Evolutionary conservation across 148 eudicot species (phyloP).

Genomic region (Hydrangea macrophylla): DNA sequence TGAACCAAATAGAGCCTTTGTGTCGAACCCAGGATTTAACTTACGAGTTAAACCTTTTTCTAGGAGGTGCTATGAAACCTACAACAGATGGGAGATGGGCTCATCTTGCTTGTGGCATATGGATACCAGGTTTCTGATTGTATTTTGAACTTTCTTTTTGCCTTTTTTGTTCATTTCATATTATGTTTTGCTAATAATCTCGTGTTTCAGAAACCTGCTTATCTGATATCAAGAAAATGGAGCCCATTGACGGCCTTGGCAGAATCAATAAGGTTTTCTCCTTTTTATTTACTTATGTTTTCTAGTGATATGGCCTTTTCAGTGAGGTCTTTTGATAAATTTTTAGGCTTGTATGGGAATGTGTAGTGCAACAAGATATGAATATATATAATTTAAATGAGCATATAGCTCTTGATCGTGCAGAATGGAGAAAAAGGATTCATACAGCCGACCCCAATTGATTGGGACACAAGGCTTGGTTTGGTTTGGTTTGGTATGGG

Average conservation of each 20-base stretch:
- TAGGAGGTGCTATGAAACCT: conserved; percentile 99
- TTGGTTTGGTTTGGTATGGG: too few relatives aligned
- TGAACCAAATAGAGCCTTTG: too few relatives aligned
- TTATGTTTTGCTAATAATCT: conserved; percentile 20
- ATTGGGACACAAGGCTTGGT: too few relatives aligned
- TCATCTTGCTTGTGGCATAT: conserved; percentile 98
- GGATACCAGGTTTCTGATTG: conserved; percentile 84
- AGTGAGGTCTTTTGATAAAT: too few relatives aligned
- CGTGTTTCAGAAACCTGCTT: conserved; percentile 84
- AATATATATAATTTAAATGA: too few relatives aligned
- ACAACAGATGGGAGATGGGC: conserved; percentile 99
- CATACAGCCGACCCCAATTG: too few relatives aligned
- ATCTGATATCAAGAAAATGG: conserved; percentile 90
- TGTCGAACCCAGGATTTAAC: conserved; percentile 11
- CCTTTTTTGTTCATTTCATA: conserved; percentile 1
- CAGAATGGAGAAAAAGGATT: too few relatives aligned
- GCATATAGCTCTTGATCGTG: too few relatives aligned
- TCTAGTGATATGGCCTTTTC: conserved; percentile 4
- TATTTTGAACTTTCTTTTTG: conserved; percentile 6
- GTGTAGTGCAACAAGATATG: too few relatives aligned
- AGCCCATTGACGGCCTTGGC: conserved; percentile 91
- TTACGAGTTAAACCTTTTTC: conserved; percentile 7
- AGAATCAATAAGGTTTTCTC: conserved; percentile 69
- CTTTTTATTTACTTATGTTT: background rate
- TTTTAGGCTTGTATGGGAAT: too few relatives aligned